Evolutionary conservation across 441 rosid species (phyloP), one percentile per base, ranked within the genome.

Genomic region (Isatis lusitanica): DNA sequence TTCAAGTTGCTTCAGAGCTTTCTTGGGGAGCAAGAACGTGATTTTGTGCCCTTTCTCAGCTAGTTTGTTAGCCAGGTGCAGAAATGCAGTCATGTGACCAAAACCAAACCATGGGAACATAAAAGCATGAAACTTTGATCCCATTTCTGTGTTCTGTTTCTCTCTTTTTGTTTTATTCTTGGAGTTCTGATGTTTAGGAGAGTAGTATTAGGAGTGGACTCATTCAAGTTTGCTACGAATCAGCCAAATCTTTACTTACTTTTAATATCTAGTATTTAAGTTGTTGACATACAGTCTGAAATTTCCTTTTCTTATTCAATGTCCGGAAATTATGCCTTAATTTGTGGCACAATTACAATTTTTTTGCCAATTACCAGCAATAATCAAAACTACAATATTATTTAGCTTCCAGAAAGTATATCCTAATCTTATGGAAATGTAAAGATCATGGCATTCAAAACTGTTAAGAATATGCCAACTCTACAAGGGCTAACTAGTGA

Each of bases 1-100:
- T 51, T 84, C 67, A 9, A 87, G 73, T 6, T 80, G 82, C 11
- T 55, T 62, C 13, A 50, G 18, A 18, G 83, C 86, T 70, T 86
- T 87, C 59, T 68, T 76, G 66, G 95, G 90, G 0, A 80, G 68
- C 64, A 86, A 47, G 81, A 86, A 88, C 38, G 86, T 75, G n/a
- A 84, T 52, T 58, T 48, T 48, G 63, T 79, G 66, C 5, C 87
- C 92, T 38, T 83, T 75, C 43, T 61, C 42, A 8, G 81, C 78
- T 35, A 85, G 76, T 76, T 83, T 79, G 70, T 79, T 80, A 1
- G 86, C 78, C 38, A 83, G 75, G 30, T 78, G 84, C 17, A 80
- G 39, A 61, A 78, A 80, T 18, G 82, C 82, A 17, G 76, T 75
- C 44, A 83, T 78, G 61, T 83, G 86, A 55, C 85, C 83, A 33